Base-by-base conservation (phyloP, 768 basidiomycete genomes). In the Austroboletus eburneus region DNA sequence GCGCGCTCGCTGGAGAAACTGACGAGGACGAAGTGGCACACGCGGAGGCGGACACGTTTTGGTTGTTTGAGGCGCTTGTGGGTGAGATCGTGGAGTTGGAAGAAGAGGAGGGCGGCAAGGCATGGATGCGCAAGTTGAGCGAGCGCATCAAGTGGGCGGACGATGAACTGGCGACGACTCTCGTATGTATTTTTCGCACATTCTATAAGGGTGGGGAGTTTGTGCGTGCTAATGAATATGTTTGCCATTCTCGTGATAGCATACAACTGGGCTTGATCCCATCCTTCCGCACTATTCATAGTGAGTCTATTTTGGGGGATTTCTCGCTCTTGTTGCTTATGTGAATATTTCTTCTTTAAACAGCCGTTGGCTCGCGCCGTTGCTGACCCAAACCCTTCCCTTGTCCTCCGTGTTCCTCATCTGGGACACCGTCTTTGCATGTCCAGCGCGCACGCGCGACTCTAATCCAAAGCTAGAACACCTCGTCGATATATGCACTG, bases 21-120 rank as follows among this genome's bases (percentile, higher is more conserved):
- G 76, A 85, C 16, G 64, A 73, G 0, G 75, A 78, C 44, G 83
- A 86, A 35, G 61, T 77, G 9, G 72, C 76, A 0, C 85, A 89
- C 60, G 75, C 75, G 5, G 88, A 91, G 62, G 87, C 88, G 2
- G 88, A 91, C 56, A 76, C 83, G 0, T 91, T 91, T 61, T 91
- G 87, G 88, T 57, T 89, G 5, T 85, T 90, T 45, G 86, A 89
- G 61, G 76, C 80, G 0, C 72, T 90, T 55, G 68, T 88, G 0
- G 79, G 81, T 22, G 87, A 90, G 57, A 78, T 90, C 40, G 71
- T 78, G 2, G 87, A 87, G 42, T 61, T 91, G n/a, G 82, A 83
- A 49, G 83, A 84, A 42, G 80, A 82, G 47, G 81, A 82, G 23
- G 77, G 76, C 14, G 78, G 76, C 7, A 74, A 68, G 39, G 35